Evolutionary conservation across 2,329 filamentous ascomycete genomes (phyloP).

Genomic region (Aspergillus hortae): DNA sequence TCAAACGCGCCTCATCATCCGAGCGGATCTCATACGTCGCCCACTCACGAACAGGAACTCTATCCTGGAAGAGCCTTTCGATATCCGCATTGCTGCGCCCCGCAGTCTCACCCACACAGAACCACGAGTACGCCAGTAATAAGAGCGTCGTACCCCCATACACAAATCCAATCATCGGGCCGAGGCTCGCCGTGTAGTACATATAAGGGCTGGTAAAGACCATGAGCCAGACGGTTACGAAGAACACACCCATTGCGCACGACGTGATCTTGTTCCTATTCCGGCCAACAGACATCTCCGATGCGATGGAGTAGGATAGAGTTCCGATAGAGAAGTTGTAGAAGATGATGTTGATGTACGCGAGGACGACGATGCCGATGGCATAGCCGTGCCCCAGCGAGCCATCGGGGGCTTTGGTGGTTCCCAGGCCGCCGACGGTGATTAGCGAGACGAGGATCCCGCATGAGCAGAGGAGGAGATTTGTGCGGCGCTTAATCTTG

Average conservation of each 20-base stretch:
- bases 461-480: constrained; percentile 37
- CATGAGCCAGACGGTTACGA: constrained; percentile 28
- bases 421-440: constrained; percentile 43
- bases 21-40: constrained; percentile 16
- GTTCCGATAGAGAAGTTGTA: constrained; percentile 48
- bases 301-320: constrained; percentile 36
- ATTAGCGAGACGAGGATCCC: constrained; percentile 42
- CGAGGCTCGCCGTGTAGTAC: constrained; percentile 30
- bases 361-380: constrained; percentile 38
- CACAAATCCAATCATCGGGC: constrained; percentile 34
- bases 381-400: constrained; percentile 22
- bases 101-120: constrained; percentile 41
- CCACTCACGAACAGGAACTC: constrained; percentile 33
- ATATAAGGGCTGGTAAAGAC: constrained; percentile 34
- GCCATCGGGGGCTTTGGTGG: constrained; percentile 22
- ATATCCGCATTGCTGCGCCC: constrained; percentile 37
- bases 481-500: constrained; percentile 37
- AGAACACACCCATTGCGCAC: constrained; percentile 44
- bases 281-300: constrained; percentile 47
- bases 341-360: constrained; percentile 42
- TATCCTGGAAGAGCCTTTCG: constrained; percentile 37
- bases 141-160: constrained; percentile 29
- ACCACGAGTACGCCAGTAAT: constrained; percentile 31
- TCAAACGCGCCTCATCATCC: not conserved
- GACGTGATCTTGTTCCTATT: constrained; percentile 49